Percentiles rank a stretch among this genome's conserved stretches.
Conservation (phyloP, 2,329 filamentous ascomycete genomes). For the Aaosphaeria pasadenensis region DNA sequence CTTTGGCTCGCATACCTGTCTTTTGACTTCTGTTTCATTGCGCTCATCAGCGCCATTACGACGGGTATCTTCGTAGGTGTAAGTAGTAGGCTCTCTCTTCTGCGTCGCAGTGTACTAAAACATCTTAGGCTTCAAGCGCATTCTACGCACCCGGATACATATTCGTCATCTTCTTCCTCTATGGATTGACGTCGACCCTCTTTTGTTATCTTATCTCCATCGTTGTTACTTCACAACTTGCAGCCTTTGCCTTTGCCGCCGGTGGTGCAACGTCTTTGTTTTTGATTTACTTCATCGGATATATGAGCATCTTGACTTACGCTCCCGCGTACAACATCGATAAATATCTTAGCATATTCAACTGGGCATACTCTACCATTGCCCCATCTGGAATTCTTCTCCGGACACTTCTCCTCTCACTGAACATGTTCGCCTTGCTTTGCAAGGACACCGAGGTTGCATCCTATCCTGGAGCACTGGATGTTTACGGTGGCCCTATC, state of each 20-base stretch:
- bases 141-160: conserved; percentile 82
- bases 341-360: conserved; percentile 61
- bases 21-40: conserved; percentile 76
- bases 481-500: conserved; percentile 79
- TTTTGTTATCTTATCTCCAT: conserved; percentile 80
- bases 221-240: conserved; percentile 73
- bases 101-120: background rate
- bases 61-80: conserved; percentile 65
- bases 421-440: conserved; percentile 81
- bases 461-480: conserved; percentile 66
- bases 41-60: conserved; percentile 63
- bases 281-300: conserved; percentile 47
- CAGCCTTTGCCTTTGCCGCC: conserved; percentile 79
- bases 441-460: conserved; percentile 64
- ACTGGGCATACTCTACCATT: conserved; percentile 71
- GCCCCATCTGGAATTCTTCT: conserved; percentile 76
- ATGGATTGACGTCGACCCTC: conserved; percentile 73
- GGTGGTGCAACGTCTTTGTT: conserved; percentile 64
- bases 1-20: conserved; percentile 79
- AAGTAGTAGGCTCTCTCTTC: conserved; percentile 8
- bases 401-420: conserved; percentile 68
- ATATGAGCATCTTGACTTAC: conserved; percentile 67
- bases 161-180: conserved; percentile 77
- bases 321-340: conserved; percentile 69
- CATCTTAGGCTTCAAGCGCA: conserved; percentile 49